phyloP scores from a whole-genome alignment of 192 early-diverging fungal genomes.

The Backusella luteola region DNA sequence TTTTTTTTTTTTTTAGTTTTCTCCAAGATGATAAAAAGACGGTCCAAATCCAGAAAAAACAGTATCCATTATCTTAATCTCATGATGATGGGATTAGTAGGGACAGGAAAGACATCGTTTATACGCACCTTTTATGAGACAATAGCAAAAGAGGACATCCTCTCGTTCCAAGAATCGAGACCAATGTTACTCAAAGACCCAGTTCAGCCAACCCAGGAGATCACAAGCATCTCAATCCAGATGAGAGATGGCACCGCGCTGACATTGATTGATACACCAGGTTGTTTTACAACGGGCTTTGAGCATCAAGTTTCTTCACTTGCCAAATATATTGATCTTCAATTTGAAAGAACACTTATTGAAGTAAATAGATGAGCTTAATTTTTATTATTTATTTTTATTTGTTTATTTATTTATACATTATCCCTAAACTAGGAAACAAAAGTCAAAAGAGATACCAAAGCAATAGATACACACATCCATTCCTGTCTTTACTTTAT shows the following conservation, averaged over 20 bases:
- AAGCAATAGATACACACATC: constrained; percentile 73
- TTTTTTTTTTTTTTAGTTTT: not conserved
- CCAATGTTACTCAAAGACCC: constrained; percentile 35
- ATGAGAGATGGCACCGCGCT: constrained; percentile 82
- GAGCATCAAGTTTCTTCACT: constrained; percentile 51
- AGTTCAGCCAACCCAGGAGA: constrained; percentile 57
- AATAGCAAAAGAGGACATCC: constrained; percentile 5
- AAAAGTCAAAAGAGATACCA: constrained; percentile 69
- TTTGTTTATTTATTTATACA: constrained; percentile 6
- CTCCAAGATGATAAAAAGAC: not conserved
- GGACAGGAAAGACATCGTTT: constrained; percentile 90
- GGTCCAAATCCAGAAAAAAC: constrained; percentile 34
- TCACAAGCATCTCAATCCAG: constrained; percentile 69
- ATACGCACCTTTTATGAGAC: constrained; percentile 80
- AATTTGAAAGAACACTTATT: constrained; percentile 60
- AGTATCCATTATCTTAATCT: constrained; percentile 50
- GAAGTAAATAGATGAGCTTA: constrained; percentile 37
- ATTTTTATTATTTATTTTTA: not conserved
- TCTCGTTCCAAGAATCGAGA: constrained; percentile 20
- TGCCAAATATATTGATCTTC: constrained; percentile 70
- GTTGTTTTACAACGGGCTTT: constrained; percentile 78
- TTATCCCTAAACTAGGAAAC: constrained; percentile 43
- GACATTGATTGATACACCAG: constrained; percentile 86
- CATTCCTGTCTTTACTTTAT: constrained; percentile 92
- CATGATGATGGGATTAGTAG: constrained; percentile 69